These are phyloP conservation scores for Taphrina wiesneri DNA, from an alignment of 1,139 yeast genomes.

Conservation along the genomic window DNA sequence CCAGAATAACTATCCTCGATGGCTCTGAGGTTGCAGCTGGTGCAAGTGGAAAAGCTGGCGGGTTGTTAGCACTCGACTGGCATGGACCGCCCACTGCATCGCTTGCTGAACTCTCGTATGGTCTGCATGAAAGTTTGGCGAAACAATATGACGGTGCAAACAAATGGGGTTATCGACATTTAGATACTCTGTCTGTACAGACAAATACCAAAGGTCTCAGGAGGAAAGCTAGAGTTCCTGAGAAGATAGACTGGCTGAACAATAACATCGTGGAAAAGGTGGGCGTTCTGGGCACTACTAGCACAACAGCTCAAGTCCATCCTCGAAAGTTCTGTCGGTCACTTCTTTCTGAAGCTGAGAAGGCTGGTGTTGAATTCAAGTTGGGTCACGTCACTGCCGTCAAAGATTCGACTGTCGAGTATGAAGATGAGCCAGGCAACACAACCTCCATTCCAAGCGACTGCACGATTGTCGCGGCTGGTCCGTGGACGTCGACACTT, in stretches of 20 bases:
- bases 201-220: slow-evolving; percentile 55
- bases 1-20: slow-evolving; percentile 85
- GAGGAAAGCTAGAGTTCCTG: slow-evolving; percentile 53
- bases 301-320: slow-evolving; percentile 94
- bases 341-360: slow-evolving; percentile 75
- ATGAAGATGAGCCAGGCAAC: slow-evolving; percentile 6
- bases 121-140: slow-evolving; percentile 79
- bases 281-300: slow-evolving; percentile 79
- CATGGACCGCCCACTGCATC: slow-evolving; percentile 92
- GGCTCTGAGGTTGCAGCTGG: slow-evolving; percentile 92
- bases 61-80: slow-evolving; percentile 45
- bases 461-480: slow-evolving; percentile 79
- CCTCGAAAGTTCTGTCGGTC: slow-evolving; percentile 89
- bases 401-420: slow-evolving; percentile 18
- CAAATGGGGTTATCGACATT: slow-evolving; percentile 90
- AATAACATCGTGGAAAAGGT: slow-evolving; percentile 67
- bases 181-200: slow-evolving; percentile 82
- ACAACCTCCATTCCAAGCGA: slow-evolving; percentile 55
- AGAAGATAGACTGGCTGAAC: slow-evolving; percentile 78
- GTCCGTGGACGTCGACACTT: slow-evolving; percentile 94
- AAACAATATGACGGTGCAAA: slow-evolving; percentile 73
- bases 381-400: slow-evolving; percentile 58
- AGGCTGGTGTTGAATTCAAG: slow-evolving; percentile 76
- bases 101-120: slow-evolving; percentile 83
- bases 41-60: slow-evolving; percentile 97